These are phyloP conservation scores for Aspergillus hortae DNA, from an alignment of 2,329 filamentous ascomycete genomes.

Conservation along the genomic window DNA sequence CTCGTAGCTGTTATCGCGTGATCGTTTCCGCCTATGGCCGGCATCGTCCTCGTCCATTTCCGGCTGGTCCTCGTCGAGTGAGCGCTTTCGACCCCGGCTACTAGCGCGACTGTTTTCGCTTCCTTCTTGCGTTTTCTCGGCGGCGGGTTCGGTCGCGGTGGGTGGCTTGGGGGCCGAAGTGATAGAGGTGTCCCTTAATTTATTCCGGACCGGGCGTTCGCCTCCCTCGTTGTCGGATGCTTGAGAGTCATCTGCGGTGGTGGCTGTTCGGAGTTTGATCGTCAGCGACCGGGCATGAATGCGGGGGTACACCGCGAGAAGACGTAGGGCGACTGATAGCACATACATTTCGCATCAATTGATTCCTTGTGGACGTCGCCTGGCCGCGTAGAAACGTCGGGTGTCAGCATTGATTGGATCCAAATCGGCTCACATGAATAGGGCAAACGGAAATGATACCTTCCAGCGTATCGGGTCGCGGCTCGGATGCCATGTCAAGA, in stretches of 20 bases:
- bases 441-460: slow-evolving; percentile 6
- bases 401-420: too few relatives aligned
- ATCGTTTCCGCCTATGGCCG: slow-evolving; percentile 39
- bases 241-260: slow-evolving; percentile 25
- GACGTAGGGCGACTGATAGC: not conserved
- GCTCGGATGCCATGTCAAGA: slow-evolving; percentile 16
- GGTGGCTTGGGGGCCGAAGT: slow-evolving; percentile 32
- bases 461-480: slow-evolving; percentile 8
- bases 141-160: slow-evolving; percentile 10
- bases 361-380: slow-evolving; percentile 9
- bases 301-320: not conserved
- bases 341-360: slow-evolving; percentile 14
- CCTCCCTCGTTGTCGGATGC: slow-evolving; percentile 40
- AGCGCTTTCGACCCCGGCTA: slow-evolving; percentile 32
- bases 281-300: not conserved
- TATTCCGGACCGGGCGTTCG: slow-evolving; percentile 58
- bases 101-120: slow-evolving; percentile 17
- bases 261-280: slow-evolving; percentile 8
- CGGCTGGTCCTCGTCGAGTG: slow-evolving; percentile 30
- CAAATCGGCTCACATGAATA: too few relatives aligned
- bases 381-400: not conserved
- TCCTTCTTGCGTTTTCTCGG: slow-evolving; percentile 4
- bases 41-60: slow-evolving; percentile 24
- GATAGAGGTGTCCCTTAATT: slow-evolving; percentile 61
- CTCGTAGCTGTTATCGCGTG: slow-evolving; percentile 39